Evolutionary conservation across 805 yeast genomes (phyloP), one percentile per base, ranked within the genome.

Genomic region (Wickerhamomyces bisporus): DNA sequence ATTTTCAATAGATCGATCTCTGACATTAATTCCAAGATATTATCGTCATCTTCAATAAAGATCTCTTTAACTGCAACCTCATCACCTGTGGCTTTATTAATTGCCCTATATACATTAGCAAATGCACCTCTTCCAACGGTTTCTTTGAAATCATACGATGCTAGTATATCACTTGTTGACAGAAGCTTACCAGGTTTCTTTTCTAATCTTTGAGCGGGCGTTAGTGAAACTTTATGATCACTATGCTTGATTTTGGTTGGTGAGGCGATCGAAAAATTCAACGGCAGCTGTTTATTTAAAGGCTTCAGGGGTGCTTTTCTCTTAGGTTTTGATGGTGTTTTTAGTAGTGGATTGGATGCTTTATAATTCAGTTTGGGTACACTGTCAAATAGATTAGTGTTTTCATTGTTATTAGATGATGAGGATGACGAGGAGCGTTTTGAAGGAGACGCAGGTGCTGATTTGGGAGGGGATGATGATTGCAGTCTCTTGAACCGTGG

Each of bases 101-200:
- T 62, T 0, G 91, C 96, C 41, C 75, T 72, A 59, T 81, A 88
- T 4, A 91, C 97, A 28, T 76, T 75, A 1, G 97, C 98, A 57
- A 79, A 88, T 0, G 97, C 97, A 2, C 98, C 98, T 42, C 75
- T 75, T 3, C 98, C 98, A 3, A 93, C 67, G 26, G 81, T 71
- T 34, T 78, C 82, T 34, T 70, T 67, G 49, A 80, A 65, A 21
- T 66, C 65, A 50, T 74, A 78, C 38, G 70, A 70, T 40, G 51
- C 58, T 48, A 59, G 33, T 4, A 52, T 54, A 30, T 50, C 54
- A 21, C 42, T 46, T 6, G 57, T 46, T 3, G 47, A 49, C 10
- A 50, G 26, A 10, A 47, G 31, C 27, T 48, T 43, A 0, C 71
- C 70, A 0, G 66, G 63, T 20, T 48, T 55, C 43, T 70, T 70